Base-by-base conservation (phyloP, 768 basidiomycete species). In the Amanita molliuscula region DNA sequence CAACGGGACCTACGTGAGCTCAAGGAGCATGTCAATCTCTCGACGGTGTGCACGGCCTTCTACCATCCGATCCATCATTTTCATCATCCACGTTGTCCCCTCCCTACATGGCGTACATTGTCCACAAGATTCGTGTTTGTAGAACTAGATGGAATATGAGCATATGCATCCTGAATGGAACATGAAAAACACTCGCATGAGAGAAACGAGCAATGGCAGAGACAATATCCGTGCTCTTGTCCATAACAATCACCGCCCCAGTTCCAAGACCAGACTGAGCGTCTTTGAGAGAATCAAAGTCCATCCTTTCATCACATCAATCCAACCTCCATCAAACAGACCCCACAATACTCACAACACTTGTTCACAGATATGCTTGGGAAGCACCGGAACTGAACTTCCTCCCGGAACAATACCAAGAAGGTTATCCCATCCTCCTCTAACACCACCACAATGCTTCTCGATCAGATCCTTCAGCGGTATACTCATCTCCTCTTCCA, bases 401-500 rank as follows among this genome's bases (percentile, higher is more conserved):
- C 95, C 95, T 50, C 95, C 95, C 3, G 95, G 94, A 54, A 97
- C 81, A 58, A 96, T 94, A n/a, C 95, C 95, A 28, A 96, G 79
- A 16, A 97, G 65, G 68, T 99, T 98, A 60, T 94, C 84, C 95
- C 95, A 99, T 7, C 95, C 95, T 49, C 95, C 95, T 31, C 73
- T 69, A 36, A 99, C 81, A 60, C 95, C 95, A 18, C 95, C 95
- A 61, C 93, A 95, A 66, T 99, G 95, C 71, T 92, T 95, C 68
- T 97, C 95, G 47, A 99, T 67, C 47, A 98, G 73, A 43, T 99
- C 95, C 67, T 85, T 84, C 55, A 97, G 66, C 7, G 94, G 92
- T 44, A 98, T 98, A 55, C 88, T 89, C 95, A 98, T 99, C 74
- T 98, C 95, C 67, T 99, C 95, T 71, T 99, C 95, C 21, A 99